Conservation (phyloP, 257 asterid species). For the Hygrophila difformis region DNA sequence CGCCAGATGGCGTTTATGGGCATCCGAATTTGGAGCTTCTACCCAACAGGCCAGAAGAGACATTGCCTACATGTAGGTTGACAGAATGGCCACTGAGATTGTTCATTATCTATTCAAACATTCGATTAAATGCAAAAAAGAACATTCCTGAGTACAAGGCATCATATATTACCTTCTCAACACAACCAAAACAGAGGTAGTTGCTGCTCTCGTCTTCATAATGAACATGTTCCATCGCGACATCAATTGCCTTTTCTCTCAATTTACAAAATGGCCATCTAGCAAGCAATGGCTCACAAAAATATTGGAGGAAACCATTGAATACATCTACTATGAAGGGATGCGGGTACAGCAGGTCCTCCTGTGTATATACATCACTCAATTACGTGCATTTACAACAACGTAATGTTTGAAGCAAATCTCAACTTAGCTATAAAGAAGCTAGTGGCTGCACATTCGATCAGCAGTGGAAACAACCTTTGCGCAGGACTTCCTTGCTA, state of each 20-base stretch:
- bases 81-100: neutral
- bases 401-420: too few species aligned
- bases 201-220: constrained; percentile 29
- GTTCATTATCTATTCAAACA: neutral
- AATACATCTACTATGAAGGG: too few species aligned
- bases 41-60: too few species aligned
- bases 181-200: constrained; percentile 27
- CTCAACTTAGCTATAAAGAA: neutral
- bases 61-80: constrained; percentile 12
- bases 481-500: constrained; percentile 25
- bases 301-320: constrained; percentile 16
- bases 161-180: too few species aligned
- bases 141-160: neutral
- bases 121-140: neutral
- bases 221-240: constrained; percentile 26
- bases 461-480: constrained; percentile 21
- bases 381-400: too few species aligned
- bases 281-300: constrained; percentile 21
- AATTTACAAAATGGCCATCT: constrained; percentile 31
- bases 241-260: constrained; percentile 24
- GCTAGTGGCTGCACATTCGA: neutral
- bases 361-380: neutral
- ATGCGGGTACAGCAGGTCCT: too few species aligned
- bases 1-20: constrained; percentile 31
- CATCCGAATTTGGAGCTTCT: constrained; percentile 36